Conservation (phyloP, 1,284 basidiomycete species). For the Xanthoconium separans region DNA sequence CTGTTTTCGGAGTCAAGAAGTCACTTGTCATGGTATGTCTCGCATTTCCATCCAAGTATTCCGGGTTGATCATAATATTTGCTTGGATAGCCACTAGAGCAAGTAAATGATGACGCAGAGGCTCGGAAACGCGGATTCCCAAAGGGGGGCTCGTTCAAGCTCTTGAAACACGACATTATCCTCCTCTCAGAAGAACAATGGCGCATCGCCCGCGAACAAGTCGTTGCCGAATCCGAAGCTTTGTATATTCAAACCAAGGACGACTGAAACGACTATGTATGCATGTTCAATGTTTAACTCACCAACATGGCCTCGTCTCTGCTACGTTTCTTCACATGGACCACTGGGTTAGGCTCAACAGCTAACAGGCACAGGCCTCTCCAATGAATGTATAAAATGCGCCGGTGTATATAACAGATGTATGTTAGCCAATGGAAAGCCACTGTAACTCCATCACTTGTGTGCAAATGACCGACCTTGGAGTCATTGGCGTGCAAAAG, state of each 20-base stretch:
- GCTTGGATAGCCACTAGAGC: conserved; percentile 42
- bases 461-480: background rate
- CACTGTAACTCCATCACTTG: background rate
- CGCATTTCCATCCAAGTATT: conserved; percentile 21
- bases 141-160: conserved; percentile 57
- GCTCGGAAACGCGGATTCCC: conserved; percentile 62
- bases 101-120: conserved; percentile 52
- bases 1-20: conserved; percentile 78
- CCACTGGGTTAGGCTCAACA: background rate
- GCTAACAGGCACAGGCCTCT: background rate
- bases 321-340: background rate
- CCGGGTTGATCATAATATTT: background rate
- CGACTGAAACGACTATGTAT: background rate
- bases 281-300: background rate
- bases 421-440: background rate
- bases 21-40: conserved; percentile 54
- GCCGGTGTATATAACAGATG: background rate
- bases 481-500: too few species aligned
- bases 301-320: background rate
- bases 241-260: conserved; percentile 2
- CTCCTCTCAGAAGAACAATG: conserved; percentile 50
- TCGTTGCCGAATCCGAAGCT: background rate
- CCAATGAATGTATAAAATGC: background rate
- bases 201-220: conserved; percentile 5
- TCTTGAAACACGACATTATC: conserved; percentile 61